Evolutionary conservation across 2,329 filamentous ascomycete species (phyloP).

Genomic region (Ceratocystis ficicola): DNA sequence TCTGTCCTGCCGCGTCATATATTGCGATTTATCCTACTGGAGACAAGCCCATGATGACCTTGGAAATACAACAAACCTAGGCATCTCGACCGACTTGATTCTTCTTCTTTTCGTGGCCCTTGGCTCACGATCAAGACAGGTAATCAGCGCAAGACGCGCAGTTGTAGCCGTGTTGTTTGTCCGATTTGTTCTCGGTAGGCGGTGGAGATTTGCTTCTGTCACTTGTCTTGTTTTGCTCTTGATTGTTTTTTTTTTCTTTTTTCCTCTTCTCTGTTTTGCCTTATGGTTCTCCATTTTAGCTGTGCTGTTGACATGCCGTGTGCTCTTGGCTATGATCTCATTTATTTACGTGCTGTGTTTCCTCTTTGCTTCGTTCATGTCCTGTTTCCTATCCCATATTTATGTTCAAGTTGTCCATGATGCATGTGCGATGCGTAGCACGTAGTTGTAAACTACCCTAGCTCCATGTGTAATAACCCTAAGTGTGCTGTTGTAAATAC

Average conservation of each 20-base stretch:
- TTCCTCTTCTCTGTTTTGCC: background rate
- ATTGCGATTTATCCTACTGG: background rate
- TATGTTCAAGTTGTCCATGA: background rate
- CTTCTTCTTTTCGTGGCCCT: constrained; percentile 12
- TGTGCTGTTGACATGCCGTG: constrained; percentile 3
- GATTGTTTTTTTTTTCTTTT: background rate
- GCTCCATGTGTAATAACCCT: background rate
- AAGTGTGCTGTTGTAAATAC: background rate
- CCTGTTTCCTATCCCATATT: background rate
- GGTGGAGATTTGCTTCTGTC: constrained; percentile 3
- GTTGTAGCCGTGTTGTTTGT: background rate
- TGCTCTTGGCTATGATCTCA: background rate
- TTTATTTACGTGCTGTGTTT: background rate
- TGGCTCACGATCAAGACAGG: background rate
- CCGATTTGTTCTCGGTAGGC: background rate
- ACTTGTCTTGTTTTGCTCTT: background rate
- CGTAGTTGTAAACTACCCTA: too few relatives aligned
- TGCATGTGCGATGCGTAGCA: too few relatives aligned
- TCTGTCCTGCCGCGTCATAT: background rate
- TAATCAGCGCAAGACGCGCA: background rate
- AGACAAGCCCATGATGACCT: background rate
- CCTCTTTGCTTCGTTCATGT: background rate
- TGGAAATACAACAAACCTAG: background rate
- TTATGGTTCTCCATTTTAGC: background rate
- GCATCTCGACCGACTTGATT: constrained; percentile 2